Conservation (phyloP, 192 early-diverging fungal species). For the Gamsiella multidivaricata region DNA sequence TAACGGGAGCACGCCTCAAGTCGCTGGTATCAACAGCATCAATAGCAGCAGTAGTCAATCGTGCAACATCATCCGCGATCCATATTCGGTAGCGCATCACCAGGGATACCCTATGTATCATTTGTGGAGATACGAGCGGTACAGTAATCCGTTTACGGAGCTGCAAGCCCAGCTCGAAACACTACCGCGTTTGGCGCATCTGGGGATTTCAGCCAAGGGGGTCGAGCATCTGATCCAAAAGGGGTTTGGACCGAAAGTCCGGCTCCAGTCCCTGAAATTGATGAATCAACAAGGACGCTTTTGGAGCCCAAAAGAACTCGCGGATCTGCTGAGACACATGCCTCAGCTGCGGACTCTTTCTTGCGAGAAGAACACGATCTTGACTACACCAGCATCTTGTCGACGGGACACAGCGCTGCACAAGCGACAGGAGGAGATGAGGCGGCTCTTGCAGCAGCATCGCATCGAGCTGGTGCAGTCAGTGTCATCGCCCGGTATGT, state of each 20-base stretch:
- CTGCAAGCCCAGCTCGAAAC: slow-evolving; percentile 33
- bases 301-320: slow-evolving; percentile 28
- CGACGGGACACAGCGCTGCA: not conserved
- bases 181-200: slow-evolving; percentile 29
- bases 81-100: slow-evolving; percentile 36
- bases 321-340: slow-evolving; percentile 34
- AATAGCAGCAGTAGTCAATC: not conserved
- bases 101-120: slow-evolving; percentile 53
- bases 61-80: slow-evolving; percentile 24
- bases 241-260: slow-evolving; percentile 37
- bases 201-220: slow-evolving; percentile 41
- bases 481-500: slow-evolving; percentile 1
- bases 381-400: not conserved
- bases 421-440: slow-evolving; percentile 2
- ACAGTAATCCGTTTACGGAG: slow-evolving; percentile 32
- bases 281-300: slow-evolving; percentile 43
- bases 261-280: slow-evolving; percentile 28
- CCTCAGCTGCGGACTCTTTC: slow-evolving; percentile 11
- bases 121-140: slow-evolving; percentile 18
- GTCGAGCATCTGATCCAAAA: slow-evolving; percentile 36
- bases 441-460: slow-evolving; percentile 2
- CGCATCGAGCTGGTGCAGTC: slow-evolving; percentile 23
- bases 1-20: not conserved
- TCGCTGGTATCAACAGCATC: not conserved
- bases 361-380: slow-evolving; percentile 46